These are phyloP conservation scores for Globisporangium megalacanthum DNA, from an alignment of 352 stramenopile species.

Conservation along the genomic window DNA sequence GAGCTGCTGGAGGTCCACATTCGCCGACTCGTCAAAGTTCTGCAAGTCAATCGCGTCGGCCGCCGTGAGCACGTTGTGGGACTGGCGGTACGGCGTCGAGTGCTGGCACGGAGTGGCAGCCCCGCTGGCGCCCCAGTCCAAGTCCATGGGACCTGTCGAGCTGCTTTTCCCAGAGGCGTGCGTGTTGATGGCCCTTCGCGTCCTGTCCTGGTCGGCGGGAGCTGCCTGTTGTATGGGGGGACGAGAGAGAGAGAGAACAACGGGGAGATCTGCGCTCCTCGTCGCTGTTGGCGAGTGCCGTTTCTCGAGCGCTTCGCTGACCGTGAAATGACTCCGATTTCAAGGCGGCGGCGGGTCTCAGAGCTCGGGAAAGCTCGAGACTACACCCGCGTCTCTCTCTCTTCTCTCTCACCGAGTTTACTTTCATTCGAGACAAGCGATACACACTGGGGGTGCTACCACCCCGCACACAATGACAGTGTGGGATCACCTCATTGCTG, in stretches of 20 bases:
- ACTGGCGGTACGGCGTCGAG: neutral
- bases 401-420: too few species aligned
- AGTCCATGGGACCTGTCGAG: constrained; percentile 8
- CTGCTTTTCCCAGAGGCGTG: constrained; percentile 9
- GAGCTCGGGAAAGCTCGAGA: constrained; percentile 1
- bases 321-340: constrained; percentile 22
- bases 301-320: constrained; percentile 6
- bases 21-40: constrained; percentile 15
- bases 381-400: too few species aligned
- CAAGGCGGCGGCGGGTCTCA: constrained; percentile 23
- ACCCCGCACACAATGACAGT: too few species aligned
- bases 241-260: neutral
- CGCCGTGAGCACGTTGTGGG: constrained; percentile 8
- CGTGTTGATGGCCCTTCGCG: constrained; percentile 7
- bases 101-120: neutral
- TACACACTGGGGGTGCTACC: too few species aligned
- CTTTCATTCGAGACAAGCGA: too few species aligned
- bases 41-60: constrained; percentile 13
- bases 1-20: constrained; percentile 17
- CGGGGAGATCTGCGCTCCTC: constrained; percentile 2
- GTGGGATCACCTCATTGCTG: too few species aligned
- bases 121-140: constrained; percentile 23
- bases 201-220: neutral
- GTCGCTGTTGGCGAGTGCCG: constrained; percentile 4
- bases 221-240: neutral